phyloP scores from a whole-genome alignment of 345 rosid species.

The Populus pruinosa region DNA sequence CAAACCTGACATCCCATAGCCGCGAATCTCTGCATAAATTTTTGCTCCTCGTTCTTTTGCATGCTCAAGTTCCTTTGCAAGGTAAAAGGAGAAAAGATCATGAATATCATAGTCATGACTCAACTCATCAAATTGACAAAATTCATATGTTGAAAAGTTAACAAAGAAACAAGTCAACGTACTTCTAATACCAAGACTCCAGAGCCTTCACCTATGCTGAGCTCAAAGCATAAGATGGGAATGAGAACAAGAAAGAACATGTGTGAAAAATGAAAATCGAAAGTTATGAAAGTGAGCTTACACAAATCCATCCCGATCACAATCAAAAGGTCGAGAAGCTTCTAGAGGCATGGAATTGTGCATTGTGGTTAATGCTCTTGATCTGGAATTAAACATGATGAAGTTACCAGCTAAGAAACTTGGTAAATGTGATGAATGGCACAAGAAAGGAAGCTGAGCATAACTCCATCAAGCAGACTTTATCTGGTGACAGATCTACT shows the following conservation, averaged over 20 bases:
- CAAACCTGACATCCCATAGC: slow-evolving; percentile 98
- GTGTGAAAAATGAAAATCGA: neutral
- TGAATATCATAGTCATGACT: neutral
- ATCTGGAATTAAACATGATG: slow-evolving; percentile 41
- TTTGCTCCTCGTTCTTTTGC: slow-evolving; percentile 83
- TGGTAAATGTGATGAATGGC: neutral
- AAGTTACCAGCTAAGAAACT: slow-evolving; percentile 3
- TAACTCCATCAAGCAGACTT: slow-evolving; percentile 4
- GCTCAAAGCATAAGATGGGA: slow-evolving; percentile 24
- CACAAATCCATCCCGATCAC: slow-evolving; percentile 96
- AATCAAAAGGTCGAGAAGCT: slow-evolving; percentile 95
- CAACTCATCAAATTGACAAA: neutral
- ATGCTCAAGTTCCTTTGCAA: slow-evolving; percentile 79
- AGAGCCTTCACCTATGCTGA: slow-evolving; percentile 95
- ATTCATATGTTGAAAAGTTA: neutral
- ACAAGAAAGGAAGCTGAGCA: neutral
- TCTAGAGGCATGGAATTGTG: slow-evolving; percentile 72
- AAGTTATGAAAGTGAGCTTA: slow-evolving; percentile 37
- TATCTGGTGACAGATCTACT: neutral
- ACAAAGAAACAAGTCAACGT: slow-evolving; percentile 24
- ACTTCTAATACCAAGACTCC: slow-evolving; percentile 88
- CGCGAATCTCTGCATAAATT: slow-evolving; percentile 85
- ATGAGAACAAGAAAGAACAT: neutral
- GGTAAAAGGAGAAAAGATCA: neutral
- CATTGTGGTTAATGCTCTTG: slow-evolving; percentile 83